Base-by-base conservation (phyloP, 1,284 basidiomycete species). In the Apiotrichum gracile region DNA sequence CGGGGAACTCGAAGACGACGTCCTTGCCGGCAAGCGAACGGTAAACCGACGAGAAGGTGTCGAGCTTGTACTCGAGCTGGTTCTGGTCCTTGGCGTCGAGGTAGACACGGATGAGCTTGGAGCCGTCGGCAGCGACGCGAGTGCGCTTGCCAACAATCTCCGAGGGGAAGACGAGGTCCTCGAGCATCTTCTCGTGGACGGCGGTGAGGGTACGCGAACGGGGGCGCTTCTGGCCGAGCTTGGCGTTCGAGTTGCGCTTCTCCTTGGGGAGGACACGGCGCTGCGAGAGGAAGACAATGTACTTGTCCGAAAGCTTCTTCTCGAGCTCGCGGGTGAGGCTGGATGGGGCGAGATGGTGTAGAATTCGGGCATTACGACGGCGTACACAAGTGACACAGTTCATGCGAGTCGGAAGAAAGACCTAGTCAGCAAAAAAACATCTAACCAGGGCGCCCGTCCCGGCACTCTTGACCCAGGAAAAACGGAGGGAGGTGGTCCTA, bases 111-210 rank as follows among this genome's bases (percentile, higher is more conserved):
- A 93, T 81, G 61, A 92, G 81, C 81, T 93, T 94, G 69, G 86
- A 85, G 66, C 92, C 92, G 68, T 96, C 92, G 58, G 87, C 84
- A 50, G 83, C 82, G 61, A 94, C 84, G 67, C 94, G 88, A 68
- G 90, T 94, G 77, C 96, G 82, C 87, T 97, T 97, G 73, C 93
- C 96, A 65, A 92, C 88, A 77, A 99, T 98, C 82, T 97, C 96
- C 39, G 91, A 93, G 65, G 96, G 96, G 85, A 85, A 97, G 57
- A 99, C 94, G 61, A 99, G 88, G 79, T 99, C 96, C 79, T 97
- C 96, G 64, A 99, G 85, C 74, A 97, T 94, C 80, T 86, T 87
- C 79, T 97, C 92, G 82, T 98, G 96, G 61, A 99, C 94, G 65
- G 84, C 86, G 66, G 93, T 98, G 69, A 99, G 87, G 58, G 96